Conservation (phyloP, 805 yeast species). For the Hanseniaspora opuntiae region DNA sequence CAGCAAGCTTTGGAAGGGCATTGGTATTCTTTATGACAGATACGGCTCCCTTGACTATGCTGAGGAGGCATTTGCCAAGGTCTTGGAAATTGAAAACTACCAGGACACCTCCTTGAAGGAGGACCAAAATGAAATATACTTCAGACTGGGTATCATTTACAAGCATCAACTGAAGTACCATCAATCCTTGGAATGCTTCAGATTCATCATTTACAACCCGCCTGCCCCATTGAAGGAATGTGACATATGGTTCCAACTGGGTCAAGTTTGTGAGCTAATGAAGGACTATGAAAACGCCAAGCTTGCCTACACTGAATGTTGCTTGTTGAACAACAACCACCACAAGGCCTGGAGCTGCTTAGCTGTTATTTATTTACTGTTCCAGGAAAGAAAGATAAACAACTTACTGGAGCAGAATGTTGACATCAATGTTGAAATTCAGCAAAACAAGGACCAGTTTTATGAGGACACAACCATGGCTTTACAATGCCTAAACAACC, state of each 20-base stretch:
- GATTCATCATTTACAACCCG: slow-evolving; percentile 77
- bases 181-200: slow-evolving; percentile 86
- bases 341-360: slow-evolving; percentile 91
- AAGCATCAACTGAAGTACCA: slow-evolving; percentile 82
- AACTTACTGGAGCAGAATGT: not conserved
- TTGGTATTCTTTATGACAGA: slow-evolving; percentile 89
- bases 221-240: slow-evolving; percentile 93
- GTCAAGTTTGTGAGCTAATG: slow-evolving; percentile 87
- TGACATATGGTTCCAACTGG: slow-evolving; percentile 97
- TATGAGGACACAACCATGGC: slow-evolving; percentile 77
- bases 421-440: not conserved
- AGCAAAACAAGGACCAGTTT: slow-evolving; percentile 34
- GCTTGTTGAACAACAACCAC: slow-evolving; percentile 80
- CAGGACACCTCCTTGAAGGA: slow-evolving; percentile 59
- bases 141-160: slow-evolving; percentile 89
- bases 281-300: slow-evolving; percentile 82
- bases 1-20: slow-evolving; percentile 97
- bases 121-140: slow-evolving; percentile 90
- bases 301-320: slow-evolving; percentile 88
- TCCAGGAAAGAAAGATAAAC: slow-evolving; percentile 12
- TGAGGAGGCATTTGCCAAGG: slow-evolving; percentile 95
- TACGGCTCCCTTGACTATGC: slow-evolving; percentile 95
- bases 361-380: slow-evolving; percentile 76
- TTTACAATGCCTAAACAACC: slow-evolving; percentile 64
- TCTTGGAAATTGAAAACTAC: slow-evolving; percentile 63